phyloP scores from a whole-genome alignment of 2,329 filamentous ascomycete species.

The Pseudogymnoascus sp. region DNA sequence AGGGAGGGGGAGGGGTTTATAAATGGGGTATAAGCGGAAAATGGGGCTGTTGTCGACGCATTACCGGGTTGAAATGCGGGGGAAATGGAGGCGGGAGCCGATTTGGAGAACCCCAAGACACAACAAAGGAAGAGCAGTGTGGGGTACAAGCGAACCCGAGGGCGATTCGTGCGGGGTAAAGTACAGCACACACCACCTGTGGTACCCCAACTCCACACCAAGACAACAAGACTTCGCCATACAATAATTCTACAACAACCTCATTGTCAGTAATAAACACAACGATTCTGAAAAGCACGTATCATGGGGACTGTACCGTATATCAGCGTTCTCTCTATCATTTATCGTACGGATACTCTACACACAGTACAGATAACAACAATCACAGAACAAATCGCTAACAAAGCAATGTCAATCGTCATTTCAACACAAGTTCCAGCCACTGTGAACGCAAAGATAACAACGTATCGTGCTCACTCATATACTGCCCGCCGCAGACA shows the following conservation, averaged over 20 bases:
- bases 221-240: not conserved
- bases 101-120: not conserved
- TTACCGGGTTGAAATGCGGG: slow-evolving; percentile 4
- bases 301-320: not conserved
- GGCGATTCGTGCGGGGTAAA: not conserved
- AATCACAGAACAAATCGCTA: not conserved
- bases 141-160: slow-evolving; percentile 3
- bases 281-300: too few species aligned
- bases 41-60: not conserved
- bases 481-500: not conserved
- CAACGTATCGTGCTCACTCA: slow-evolving; percentile 5
- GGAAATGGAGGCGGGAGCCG: not conserved
- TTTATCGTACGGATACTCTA: not conserved
- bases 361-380: not conserved
- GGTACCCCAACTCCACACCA: not conserved
- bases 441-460: not conserved
- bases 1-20: slow-evolving; percentile 1
- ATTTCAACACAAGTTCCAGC: not conserved
- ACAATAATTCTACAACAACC: not conserved
- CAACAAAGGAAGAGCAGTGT: not conserved
- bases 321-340: not conserved
- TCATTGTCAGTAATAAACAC: not conserved
- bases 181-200: not conserved
- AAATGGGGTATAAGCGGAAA: not conserved
- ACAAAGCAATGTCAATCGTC: not conserved